Evolutionary conservation across 2,329 filamentous ascomycete species (phyloP), one percentile per base, ranked within the genome.

Genomic region (Rugonectria rugulosa): DNA sequence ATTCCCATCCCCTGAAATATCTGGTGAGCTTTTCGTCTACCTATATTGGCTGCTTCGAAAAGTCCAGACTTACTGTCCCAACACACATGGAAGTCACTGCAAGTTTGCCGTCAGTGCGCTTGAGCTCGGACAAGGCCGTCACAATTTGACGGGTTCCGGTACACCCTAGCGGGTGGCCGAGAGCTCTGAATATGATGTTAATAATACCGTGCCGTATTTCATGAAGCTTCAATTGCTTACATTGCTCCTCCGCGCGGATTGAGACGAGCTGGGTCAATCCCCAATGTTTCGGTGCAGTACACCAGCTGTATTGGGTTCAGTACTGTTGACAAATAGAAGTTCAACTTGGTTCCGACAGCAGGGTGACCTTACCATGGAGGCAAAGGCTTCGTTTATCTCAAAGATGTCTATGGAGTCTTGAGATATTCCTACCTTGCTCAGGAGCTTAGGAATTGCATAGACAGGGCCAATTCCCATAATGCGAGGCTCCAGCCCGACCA

Each of bases 321-420:
- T n/a, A n/a, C n/a, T n/a, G n/a, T n/a, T n/a, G n/a, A n/a, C n/a
- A n/a, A n/a, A 51, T 14, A 38, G 43, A 11, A 8, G 20, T 3
- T 5, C 4, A 11, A 15, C n/a, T n/a, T n/a, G n/a, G n/a, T n/a
- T n/a, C n/a, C n/a, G n/a, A n/a, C n/a, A n/a, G 8, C 2, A 9
- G n/a, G 9, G 2, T 2, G 14, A 8, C 3, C 9, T 2, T 27
- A 45, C 49, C 49, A 52, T 52, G 3, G 85, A 88, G 2, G 88
- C 88, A 66, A 91, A 91, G 0, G 88, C 88, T 77, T 91, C 88
- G 74, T 91, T 91, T 62, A 91, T 78, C 77, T 91, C 88, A 64
- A 87, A 81, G 41, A 91, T 76, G 64, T 91, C 88, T 5, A 61
- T 51, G n/a, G 51, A 46, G 3, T 75, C 37, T 63, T 74, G 38